Evolutionary conservation across 768 basidiomycete species (phyloP), one percentile per base, ranked within the genome.

Genomic region (Phanerochaete carnosa): DNA sequence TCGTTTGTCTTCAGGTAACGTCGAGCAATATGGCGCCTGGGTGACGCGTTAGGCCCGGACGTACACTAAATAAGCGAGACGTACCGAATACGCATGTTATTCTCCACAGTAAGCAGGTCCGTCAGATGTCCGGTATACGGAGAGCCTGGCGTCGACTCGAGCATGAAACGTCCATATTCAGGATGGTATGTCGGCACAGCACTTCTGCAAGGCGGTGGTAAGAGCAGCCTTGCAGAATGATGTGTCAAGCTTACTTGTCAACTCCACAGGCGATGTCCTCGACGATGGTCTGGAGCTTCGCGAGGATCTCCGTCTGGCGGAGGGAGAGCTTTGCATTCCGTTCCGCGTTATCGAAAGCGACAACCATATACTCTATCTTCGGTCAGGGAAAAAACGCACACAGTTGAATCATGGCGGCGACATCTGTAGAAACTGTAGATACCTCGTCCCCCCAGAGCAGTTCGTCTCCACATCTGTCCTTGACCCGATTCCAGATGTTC

Each of bases 361-460:
- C 79, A 63, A 98, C 90, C 88, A 98, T 92, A 73, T 98, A 98
- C 72, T 99, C 97, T 65, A 99, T 81, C 95, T 97, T 69, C 49
- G 51, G 22, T 4, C 8, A 19, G 39, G 39, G 16, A 43, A 66
- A 55, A 57, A 28, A 47, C n/a, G 68, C 58, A 64, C 69, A 49
- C 45, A 57, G 26, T 35, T 29, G 33, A 45, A 62, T 52, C 28
- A 43, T 47, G 23, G 52, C 22, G 39, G 37, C 15, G 46, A 46
- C 53, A 57, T 43, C 39, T 50, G 25, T 62, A 62, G 35, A 39
- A 37, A 54, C 54, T 32, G 19, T 53, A 60, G 45, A 49, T 73
- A 96, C 96, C 89, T 99, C 97, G 70, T 99, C 97, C 19, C 97
- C 97, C 97, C 97, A 99, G 12, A 97, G 82, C 30, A 99, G 78